Evolutionary conservation across 768 basidiomycete species (phyloP), one percentile per base, ranked within the genome.

Genomic region (Dentipellis fragilis): DNA sequence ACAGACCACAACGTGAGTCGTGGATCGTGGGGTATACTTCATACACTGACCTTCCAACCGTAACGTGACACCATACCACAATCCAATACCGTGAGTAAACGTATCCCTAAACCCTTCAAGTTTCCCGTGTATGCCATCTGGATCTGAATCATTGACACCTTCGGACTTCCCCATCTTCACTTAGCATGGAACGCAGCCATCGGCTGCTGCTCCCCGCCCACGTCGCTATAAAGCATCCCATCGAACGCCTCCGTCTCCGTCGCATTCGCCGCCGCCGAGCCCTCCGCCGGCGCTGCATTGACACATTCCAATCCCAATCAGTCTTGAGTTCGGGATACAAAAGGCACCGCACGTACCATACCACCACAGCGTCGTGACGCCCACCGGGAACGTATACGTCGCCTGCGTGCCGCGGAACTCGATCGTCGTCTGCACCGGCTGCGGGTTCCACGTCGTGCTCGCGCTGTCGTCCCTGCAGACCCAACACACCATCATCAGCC

Each of bases 361-460:
- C 78, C 77, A 79, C 76, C 74, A 76, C 48, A 79, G 64, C 48
- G 78, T 79, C 49, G 77, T 78, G 23, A 89, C 81, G 23, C 87
- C 87, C 12, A 88, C 85, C 1, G 87, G 86, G 72, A 90, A 90
- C 2, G 84, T 86, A 65, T 86, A 85, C 1, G 72, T 78, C 3
- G 85, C 87, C 80, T 84, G 82, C 68, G 71, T 73, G 2, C 78
- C 84, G 52, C 77, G 74, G 69, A 85, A 86, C 57, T 79, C 76
- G 57, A 87, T 86, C 9, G 83, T 85, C 1, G 82, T 69, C 23
- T 61, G 64, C 0, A 85, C 78, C 0, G 80, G 73, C 16, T 69
- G 69, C 0, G 81, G 81, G 56, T 81, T 74, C 80, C 78, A 84
- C 16, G 65, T 62, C 4, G 75, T 73, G n/a, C 73, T 72, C 2